Conservation (phyloP, 257 asterid species). For the Solanum etuberosum region DNA sequence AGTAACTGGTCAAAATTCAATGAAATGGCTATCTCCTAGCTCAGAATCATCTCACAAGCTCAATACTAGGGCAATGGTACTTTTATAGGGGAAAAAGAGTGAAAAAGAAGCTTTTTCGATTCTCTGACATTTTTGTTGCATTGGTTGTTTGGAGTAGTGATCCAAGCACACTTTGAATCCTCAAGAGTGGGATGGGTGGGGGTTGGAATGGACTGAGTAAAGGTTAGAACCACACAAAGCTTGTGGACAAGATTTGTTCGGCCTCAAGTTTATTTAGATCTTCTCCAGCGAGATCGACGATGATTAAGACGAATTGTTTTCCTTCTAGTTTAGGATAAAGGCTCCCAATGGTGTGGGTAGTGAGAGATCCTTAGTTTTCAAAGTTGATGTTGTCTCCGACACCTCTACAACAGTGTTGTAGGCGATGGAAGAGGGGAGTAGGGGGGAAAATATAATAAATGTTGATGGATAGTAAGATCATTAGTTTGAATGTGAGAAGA, state of each 20-base stretch:
- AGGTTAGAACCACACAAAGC: not conserved
- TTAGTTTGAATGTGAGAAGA: not conserved
- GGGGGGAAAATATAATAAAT: not conserved
- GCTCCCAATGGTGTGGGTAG: not conserved
- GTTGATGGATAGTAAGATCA: not conserved
- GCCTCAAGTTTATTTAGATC: not conserved
- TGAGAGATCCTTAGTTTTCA: not conserved
- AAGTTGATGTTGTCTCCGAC: not conserved
- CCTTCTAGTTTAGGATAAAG: not conserved
- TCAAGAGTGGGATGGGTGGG: not conserved
- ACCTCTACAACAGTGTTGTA: not conserved
- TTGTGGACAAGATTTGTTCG: not conserved
- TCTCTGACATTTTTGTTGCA: not conserved
- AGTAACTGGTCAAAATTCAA: not conserved
- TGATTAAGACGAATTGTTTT: not conserved
- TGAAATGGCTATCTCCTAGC: not conserved
- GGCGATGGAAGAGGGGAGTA: not conserved
- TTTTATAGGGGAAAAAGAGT: not conserved
- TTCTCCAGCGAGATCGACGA: not conserved
- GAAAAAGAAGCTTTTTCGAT: not conserved
- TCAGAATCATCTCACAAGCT: not conserved
- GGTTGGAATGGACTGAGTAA: not conserved
- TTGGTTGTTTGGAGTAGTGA: not conserved
- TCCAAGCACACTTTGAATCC: not conserved
- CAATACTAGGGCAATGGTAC: not conserved